Conservation (phyloP, 495 filamentous ascomycete genomes). For the Podospora didyma region DNA sequence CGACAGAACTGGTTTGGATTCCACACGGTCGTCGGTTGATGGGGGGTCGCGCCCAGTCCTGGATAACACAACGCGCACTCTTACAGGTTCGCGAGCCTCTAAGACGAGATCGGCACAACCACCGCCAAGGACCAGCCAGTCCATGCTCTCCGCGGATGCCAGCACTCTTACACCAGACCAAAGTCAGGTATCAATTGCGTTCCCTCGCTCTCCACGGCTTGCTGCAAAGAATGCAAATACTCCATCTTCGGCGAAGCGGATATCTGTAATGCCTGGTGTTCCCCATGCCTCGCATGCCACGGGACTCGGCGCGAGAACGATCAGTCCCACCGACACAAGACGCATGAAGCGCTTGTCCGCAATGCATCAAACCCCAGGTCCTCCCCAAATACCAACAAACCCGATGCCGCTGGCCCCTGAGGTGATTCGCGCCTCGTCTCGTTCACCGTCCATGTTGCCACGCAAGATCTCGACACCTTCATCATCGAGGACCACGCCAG, state of each 20-base stretch:
- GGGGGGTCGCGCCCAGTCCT: slow-evolving; percentile 36
- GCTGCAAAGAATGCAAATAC: slow-evolving; percentile 55
- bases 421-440: slow-evolving; percentile 59
- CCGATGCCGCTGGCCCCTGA: slow-evolving; percentile 54
- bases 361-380: slow-evolving; percentile 59
- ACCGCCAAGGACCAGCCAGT: slow-evolving; percentile 55
- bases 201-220: slow-evolving; percentile 60
- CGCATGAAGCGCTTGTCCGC: slow-evolving; percentile 86
- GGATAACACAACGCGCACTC: slow-evolving; percentile 46
- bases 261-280: slow-evolving; percentile 78
- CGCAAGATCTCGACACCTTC: slow-evolving; percentile 86
- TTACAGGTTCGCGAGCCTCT: slow-evolving; percentile 56
- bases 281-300: slow-evolving; percentile 73
- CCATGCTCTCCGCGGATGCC: slow-evolving; percentile 43
- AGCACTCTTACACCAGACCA: slow-evolving; percentile 58
- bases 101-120: slow-evolving; percentile 89
- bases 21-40: slow-evolving; percentile 41
- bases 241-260: slow-evolving; percentile 61
- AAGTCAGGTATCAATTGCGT: slow-evolving; percentile 55
- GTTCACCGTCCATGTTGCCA: slow-evolving; percentile 81
- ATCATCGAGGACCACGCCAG: slow-evolving; percentile 86
- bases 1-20: slow-evolving; percentile 31
- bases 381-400: slow-evolving; percentile 43
- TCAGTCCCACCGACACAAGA: slow-evolving; percentile 92
- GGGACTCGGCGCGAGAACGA: slow-evolving; percentile 87